Percentiles rank a stretch among this genome's conserved stretches.
Conservation (phyloP, 139 green algal genomes). For the Ettlia oleoabundans region DNA sequence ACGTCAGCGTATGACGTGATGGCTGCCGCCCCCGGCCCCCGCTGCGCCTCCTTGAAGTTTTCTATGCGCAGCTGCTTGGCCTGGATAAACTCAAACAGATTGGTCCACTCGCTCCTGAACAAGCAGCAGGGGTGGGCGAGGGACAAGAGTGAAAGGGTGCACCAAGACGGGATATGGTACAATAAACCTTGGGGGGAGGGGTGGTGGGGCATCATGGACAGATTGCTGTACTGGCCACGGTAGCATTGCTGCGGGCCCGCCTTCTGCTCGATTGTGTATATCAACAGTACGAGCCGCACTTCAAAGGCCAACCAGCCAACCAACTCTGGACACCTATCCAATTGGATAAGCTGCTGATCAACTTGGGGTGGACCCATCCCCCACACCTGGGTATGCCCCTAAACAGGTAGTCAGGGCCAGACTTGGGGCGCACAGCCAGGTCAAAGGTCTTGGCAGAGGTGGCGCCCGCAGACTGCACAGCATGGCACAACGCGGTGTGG, state of each 20-base stretch:
- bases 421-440: slow-evolving; percentile 79
- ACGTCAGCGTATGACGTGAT: slow-evolving; percentile 40
- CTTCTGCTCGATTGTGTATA: too few relatives aligned
- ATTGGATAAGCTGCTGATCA: not conserved
- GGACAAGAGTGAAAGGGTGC: not conserved
- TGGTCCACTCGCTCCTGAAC: slow-evolving; percentile 84
- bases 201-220: too few relatives aligned
- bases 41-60: slow-evolving; percentile 80
- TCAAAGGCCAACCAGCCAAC: too few relatives aligned
- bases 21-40: slow-evolving; percentile 60
- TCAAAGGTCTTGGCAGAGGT: slow-evolving; percentile 92
- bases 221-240: too few relatives aligned
- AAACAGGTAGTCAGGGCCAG: slow-evolving; percentile 77
- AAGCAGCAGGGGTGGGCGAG: not conserved
- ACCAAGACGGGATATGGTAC: not conserved
- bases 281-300: too few relatives aligned
- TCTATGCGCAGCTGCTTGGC: slow-evolving; percentile 86
- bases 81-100: slow-evolving; percentile 93
- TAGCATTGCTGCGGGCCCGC: too few relatives aligned
- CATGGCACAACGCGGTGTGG: too few relatives aligned
- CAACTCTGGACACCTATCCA: too few relatives aligned
- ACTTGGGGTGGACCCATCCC: too few relatives aligned
- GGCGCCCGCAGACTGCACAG: slow-evolving; percentile 36
- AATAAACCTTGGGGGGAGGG: too few relatives aligned
- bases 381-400: slow-evolving; percentile 80